A percentile compares a stretch with the other conserved stretches of the same genome.
phyloP scores from a whole-genome alignment of 345 rosid genomes.

The Gossypium mustelinum region DNA sequence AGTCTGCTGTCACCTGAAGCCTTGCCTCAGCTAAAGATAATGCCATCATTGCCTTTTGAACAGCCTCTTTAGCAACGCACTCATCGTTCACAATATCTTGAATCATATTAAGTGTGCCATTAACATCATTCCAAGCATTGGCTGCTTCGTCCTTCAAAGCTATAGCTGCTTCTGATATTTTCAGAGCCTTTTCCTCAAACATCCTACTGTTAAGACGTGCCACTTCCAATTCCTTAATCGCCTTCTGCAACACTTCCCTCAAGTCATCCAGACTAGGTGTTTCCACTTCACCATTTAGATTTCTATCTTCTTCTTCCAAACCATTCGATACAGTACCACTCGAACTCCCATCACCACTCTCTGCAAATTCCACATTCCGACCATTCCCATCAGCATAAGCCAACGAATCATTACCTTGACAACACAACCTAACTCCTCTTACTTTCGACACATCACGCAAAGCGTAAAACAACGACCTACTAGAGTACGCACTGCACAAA shows the following conservation, averaged over 20 bases:
- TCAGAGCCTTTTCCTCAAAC: slow-evolving; percentile 5
- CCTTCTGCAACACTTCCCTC: not conserved
- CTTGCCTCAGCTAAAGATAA: slow-evolving; percentile 4
- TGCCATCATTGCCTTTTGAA: not conserved
- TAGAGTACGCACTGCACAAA: not conserved
- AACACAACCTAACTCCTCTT: not conserved
- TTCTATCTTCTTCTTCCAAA: not conserved
- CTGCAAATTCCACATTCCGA: not conserved
- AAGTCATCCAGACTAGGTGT: not conserved
- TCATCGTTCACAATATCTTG: not conserved
- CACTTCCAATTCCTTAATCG: not conserved
- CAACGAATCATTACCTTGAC: not conserved
- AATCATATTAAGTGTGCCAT: not conserved
- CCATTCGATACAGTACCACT: not conserved
- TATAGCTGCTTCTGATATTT: not conserved
- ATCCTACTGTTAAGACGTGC: not conserved
- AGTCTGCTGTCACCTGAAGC: not conserved
- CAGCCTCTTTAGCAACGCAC: slow-evolving; percentile 1
- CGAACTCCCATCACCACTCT: not conserved
- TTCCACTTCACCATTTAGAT: not conserved
- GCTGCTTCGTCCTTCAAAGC: slow-evolving; percentile 5
- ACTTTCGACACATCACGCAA: not conserved
- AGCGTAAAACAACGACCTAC: not conserved
- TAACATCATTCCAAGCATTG: slow-evolving; percentile 7
- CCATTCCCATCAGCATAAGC: slow-evolving; percentile 1